Conservation (phyloP, 768 basidiomycete species). For the Gyrodon lividus region DNA sequence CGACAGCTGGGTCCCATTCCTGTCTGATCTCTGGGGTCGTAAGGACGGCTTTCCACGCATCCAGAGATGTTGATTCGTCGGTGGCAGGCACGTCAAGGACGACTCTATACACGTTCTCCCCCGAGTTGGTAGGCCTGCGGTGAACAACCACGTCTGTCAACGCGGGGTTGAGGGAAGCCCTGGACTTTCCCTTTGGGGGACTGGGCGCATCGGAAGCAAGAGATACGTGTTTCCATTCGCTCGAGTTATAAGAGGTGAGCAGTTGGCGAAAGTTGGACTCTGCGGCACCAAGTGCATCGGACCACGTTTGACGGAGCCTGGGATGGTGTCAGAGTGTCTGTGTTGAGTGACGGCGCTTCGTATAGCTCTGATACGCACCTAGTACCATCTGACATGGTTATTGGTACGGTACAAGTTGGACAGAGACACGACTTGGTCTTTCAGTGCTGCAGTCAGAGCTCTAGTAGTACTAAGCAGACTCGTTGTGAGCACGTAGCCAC, state of each 20-base stretch:
- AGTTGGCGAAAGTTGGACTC: conserved; percentile 77
- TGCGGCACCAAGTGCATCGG: conserved; percentile 68
- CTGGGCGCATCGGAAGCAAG: conserved; percentile 40
- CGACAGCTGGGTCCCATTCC: conserved; percentile 94
- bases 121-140: conserved; percentile 62
- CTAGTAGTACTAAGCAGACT: too few species aligned
- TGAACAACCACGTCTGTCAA: conserved; percentile 76
- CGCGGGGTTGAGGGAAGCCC: conserved; percentile 52
- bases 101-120: conserved; percentile 79
- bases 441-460: too few species aligned
- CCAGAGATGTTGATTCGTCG: conserved; percentile 59
- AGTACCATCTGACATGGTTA: conserved; percentile 57
- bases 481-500: conserved; percentile 3
- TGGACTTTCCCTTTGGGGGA: conserved; percentile 61
- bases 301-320: conserved; percentile 84
- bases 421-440: neutral
- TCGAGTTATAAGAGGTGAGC: conserved; percentile 63
- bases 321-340: neutral
- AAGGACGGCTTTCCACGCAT: conserved; percentile 79
- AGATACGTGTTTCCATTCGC: conserved; percentile 81
- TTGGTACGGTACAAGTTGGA: neutral
- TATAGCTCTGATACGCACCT: conserved; percentile 38
- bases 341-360: neutral
- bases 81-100: conserved; percentile 71
- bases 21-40: conserved; percentile 84